Base-by-base conservation (phyloP, 805 yeast genomes). In the Brettanomyces custersianus region DNA sequence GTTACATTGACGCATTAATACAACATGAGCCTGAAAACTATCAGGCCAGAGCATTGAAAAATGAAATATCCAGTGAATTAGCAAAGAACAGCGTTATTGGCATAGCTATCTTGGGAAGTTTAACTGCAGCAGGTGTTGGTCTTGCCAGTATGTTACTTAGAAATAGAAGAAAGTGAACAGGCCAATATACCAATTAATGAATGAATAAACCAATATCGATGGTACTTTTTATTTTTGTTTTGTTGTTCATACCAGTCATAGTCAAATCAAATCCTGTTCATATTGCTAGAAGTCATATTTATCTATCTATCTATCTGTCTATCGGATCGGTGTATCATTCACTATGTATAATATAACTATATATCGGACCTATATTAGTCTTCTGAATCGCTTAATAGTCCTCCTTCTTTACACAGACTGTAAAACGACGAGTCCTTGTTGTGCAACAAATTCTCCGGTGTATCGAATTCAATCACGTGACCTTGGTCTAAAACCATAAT, bases 61-160 rank as follows among this genome's bases (percentile, higher is more conserved):
- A 72, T 40, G 79, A 80, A 51, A 82, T 92, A 18, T 95, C 87
- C 41, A 88, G 80, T 45, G 81, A 78, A 52, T 75, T 92, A 28
- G 81, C 94, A 22, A 75, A 71, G 46, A 96, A 94, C 52, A 95
- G 96, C 0, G 64, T 90, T 38, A 72, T 86, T 40, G 97, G 97
- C 1, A 62, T 90, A 36, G 95, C 95, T 0, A 66, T 92, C 20
- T 79, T 86, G 0, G 83, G 94, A 19, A 95, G 96, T 15, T 76
- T 77, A 4, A 66, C 90, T 32, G 96, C 96, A 1, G 70, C 84
- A 3, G 92, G 90, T 4, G 83, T 88, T 0, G 88, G 59, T 24
- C 34, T 54, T 18, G 54, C 57, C 9, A 44, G 57, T 27, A 30
- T 40, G 3, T 20, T 37, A 7, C 7, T 40, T 4, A 28, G 33